A percentile compares a stretch with the other conserved stretches of the same genome.
These are phyloP conservation scores for Meyerozyma guilliermondii DNA, from an alignment of 1,139 yeast genomes.

Conservation along the genomic window DNA sequence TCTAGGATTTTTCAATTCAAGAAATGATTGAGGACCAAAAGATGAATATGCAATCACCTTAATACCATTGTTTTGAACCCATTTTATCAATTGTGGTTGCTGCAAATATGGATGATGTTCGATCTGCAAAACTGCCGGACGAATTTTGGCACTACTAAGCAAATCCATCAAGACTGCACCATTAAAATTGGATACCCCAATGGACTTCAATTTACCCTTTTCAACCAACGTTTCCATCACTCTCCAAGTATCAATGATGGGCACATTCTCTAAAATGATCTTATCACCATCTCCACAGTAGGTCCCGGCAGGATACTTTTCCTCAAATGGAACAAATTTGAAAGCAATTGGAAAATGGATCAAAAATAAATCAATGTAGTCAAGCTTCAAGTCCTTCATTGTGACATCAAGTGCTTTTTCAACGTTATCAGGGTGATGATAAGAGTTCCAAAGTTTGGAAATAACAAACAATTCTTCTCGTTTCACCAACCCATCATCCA, in stretches of 20 bases:
- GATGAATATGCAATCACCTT: conserved; percentile 83
- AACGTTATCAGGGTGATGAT: conserved; percentile 62
- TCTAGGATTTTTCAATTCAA: conserved; percentile 51
- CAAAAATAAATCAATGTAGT: conserved; percentile 68
- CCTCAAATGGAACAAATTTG: conserved; percentile 67
- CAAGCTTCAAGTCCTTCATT: conserved; percentile 58
- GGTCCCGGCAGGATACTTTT: conserved; percentile 70
- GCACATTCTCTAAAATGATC: conserved; percentile 61
- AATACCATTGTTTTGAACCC: conserved; percentile 55
- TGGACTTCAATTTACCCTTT: conserved; percentile 61
- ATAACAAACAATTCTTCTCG: conserved; percentile 73
- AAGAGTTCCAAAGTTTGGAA: conserved; percentile 78
- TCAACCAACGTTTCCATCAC: conserved; percentile 61
- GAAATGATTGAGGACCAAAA: conserved; percentile 70
- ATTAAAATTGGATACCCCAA: conserved; percentile 81
- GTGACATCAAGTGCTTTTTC: conserved; percentile 57
- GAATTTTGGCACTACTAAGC: conserved; percentile 63
- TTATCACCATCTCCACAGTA: conserved; percentile 59
- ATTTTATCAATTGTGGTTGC: conserved; percentile 64
- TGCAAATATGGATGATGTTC: conserved; percentile 92
- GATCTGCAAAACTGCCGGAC: conserved; percentile 80
- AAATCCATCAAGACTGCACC: conserved; percentile 70
- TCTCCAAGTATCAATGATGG: conserved; percentile 73
- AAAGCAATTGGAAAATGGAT: conserved; percentile 80
- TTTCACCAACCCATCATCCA: conserved; percentile 60